Evolutionary conservation across 805 yeast genomes (phyloP), one percentile per base, ranked within the genome.

Genomic region (Wickerhamiella parazyma): DNA sequence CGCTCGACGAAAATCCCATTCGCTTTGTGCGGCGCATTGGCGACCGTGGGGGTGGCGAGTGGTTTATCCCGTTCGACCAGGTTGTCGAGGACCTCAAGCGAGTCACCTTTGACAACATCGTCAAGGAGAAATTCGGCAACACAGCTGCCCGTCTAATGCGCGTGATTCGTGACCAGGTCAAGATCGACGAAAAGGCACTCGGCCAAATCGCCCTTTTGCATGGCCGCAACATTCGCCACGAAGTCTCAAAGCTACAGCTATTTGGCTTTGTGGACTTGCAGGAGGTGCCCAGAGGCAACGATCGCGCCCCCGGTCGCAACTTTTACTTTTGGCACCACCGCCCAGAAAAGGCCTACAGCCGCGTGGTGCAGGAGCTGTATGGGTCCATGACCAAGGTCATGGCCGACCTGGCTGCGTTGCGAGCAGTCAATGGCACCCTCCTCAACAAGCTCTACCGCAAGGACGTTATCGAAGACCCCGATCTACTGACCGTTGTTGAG

Each of bases 251-350:
- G 26, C 64, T 91, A 43, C 71, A 82, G 21, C 73, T 71, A 42
- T 69, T 75, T 50, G 85, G 87, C 48, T 71, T 82, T 16, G 65
- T 87, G 16, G 95, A 89, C 57, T 71, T 87, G 29, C 97, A 89
- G 62, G 98, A 91, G 63, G 80, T 91, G 22, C 96, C 97, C 10
- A 74, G 89, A 54, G 80, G 94, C 7, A 78, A 76, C 19, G 97
- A 91, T 59, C 71, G 97, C 51, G 87, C 94, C 2, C 94, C 96
- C 0, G 76, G 83, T 33, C 76, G 94, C 51, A 80, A 96, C 1
- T 80, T 82, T 22, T 91, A 75, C 57, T 69, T 87, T 26, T 91
- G 85, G 69, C 72, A 85, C 55, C 80, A 76, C 51, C 76, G 75
- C 28, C 71, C 74, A n/a, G 59, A 55, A 14, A 70, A 71, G 46